Evolutionary conservation across 2,329 filamentous ascomycete species (phyloP).

Genomic region (Tolypocladium amazonense): DNA sequence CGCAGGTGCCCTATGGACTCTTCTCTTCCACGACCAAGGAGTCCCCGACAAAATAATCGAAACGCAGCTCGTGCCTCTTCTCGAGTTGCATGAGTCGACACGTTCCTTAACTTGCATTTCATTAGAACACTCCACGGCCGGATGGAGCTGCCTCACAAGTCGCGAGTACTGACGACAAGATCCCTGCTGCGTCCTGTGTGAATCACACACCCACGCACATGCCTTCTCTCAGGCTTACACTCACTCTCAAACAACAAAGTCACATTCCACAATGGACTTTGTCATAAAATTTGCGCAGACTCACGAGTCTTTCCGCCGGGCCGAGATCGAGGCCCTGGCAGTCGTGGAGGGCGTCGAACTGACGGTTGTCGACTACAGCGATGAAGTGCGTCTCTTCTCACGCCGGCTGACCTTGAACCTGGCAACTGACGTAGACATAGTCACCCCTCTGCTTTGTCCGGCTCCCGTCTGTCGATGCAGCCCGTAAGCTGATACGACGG

Average conservation of each 20-base stretch:
- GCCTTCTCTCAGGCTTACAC: neutral
- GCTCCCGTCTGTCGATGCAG: conserved; percentile 54
- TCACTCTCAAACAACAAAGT: neutral
- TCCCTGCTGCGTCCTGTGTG: neutral
- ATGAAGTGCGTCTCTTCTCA: conserved; percentile 48
- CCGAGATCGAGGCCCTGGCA: conserved; percentile 76
- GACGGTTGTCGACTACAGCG: conserved; percentile 63
- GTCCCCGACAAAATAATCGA: neutral
- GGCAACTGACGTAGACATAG: conserved; percentile 31
- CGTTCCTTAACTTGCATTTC: neutral
- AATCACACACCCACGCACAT: neutral
- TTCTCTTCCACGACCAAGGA: neutral
- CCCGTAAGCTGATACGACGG: conserved; percentile 57
- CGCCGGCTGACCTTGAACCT: neutral
- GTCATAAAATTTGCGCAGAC: conserved; percentile 81
- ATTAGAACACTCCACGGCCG: neutral
- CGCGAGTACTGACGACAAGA: neutral
- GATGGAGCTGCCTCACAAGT: neutral
- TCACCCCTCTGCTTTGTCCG: conserved; percentile 77
- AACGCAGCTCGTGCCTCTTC: neutral
- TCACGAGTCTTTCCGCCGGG: conserved; percentile 81
- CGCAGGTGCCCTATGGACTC: neutral
- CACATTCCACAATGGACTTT: conserved; percentile 49
- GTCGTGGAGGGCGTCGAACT: conserved; percentile 55
- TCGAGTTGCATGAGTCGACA: neutral